Conservation (phyloP, 768 basidiomycete species). For the Russula sp. region DNA sequence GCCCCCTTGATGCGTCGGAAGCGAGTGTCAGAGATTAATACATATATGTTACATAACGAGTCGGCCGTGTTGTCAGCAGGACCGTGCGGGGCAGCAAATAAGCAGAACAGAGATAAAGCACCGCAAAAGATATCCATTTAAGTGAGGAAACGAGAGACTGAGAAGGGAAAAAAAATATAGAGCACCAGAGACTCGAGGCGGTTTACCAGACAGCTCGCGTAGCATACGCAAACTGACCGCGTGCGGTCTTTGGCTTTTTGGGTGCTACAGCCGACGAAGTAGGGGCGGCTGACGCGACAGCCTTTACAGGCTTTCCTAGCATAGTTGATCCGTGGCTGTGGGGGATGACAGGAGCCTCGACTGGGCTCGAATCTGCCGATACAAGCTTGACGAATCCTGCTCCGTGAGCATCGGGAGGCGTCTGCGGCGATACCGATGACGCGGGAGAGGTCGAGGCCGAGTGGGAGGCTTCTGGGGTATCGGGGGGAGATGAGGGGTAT, state of each 20-base stretch:
- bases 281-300: background rate
- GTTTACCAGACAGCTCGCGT: conserved; percentile 26
- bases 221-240: conserved; percentile 26
- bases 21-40: conserved; percentile 26
- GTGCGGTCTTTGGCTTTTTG: conserved; percentile 26
- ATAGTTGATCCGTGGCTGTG: conserved; percentile 9
- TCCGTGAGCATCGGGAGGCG: conserved; percentile 32
- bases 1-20: conserved; percentile 16
- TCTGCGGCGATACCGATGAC: conserved; percentile 35
- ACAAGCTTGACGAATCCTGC: conserved; percentile 18
- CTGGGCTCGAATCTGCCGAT: conserved; percentile 22
- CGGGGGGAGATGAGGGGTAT: conserved; percentile 32
- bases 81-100: conserved; percentile 9
- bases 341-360: conserved; percentile 15
- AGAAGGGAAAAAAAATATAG: background rate
- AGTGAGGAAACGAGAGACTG: background rate
- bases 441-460: conserved; percentile 37
- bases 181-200: background rate
- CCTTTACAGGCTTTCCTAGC: conserved; percentile 10
- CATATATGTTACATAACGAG: conserved; percentile 25
- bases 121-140: conserved; percentile 9
- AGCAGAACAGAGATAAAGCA: background rate
- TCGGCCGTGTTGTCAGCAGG: conserved; percentile 1
- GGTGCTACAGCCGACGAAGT: background rate
- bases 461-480: conserved; percentile 36